These are phyloP conservation scores for Heliamphora exappendiculata DNA, from an alignment of 148 eudicot genomes.

Conservation along the genomic window DNA sequence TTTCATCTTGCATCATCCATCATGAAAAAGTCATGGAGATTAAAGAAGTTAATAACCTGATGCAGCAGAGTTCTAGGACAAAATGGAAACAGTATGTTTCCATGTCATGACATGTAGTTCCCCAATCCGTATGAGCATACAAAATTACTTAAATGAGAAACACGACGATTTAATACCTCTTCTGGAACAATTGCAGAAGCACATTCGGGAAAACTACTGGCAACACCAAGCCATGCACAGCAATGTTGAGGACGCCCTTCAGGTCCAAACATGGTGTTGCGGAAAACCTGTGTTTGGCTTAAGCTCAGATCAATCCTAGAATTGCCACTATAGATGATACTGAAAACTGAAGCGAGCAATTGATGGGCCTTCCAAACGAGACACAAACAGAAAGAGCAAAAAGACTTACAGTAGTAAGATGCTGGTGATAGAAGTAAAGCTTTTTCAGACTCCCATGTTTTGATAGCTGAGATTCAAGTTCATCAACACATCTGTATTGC, in stretches of 20 bases:
- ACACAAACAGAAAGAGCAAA: slow-evolving; percentile 7
- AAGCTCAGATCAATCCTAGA: slow-evolving; percentile 8
- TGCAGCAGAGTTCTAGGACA: background rate
- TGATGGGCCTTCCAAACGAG: slow-evolving; percentile 11
- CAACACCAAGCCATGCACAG: slow-evolving; percentile 99
- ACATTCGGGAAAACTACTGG: slow-evolving; percentile 98
- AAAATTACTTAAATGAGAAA: slow-evolving; percentile 8
- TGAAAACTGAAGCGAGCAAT: slow-evolving; percentile 6
- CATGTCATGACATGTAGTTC: background rate
- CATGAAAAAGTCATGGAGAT: slow-evolving; percentile 4
- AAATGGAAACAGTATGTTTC: background rate
- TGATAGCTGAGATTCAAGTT: slow-evolving; percentile 85
- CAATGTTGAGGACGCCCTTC: slow-evolving; percentile 99
- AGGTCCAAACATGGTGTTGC: slow-evolving; percentile 99
- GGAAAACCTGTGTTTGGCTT: slow-evolving; percentile 65
- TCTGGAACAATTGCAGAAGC: slow-evolving; percentile 94
- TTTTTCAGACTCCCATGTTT: slow-evolving; percentile 94
- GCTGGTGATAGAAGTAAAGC: slow-evolving; percentile 96
- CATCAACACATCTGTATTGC: slow-evolving; percentile 85
- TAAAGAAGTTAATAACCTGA: background rate
- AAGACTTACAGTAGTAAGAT: slow-evolving; percentile 92
- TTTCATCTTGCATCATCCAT: background rate
- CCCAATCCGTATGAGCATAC: background rate
- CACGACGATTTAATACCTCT: slow-evolving; percentile 56
- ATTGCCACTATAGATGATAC: background rate